These are phyloP conservation scores for Tylopilus sp. DNA, from an alignment of 768 basidiomycete genomes.

Conservation along the genomic window DNA sequence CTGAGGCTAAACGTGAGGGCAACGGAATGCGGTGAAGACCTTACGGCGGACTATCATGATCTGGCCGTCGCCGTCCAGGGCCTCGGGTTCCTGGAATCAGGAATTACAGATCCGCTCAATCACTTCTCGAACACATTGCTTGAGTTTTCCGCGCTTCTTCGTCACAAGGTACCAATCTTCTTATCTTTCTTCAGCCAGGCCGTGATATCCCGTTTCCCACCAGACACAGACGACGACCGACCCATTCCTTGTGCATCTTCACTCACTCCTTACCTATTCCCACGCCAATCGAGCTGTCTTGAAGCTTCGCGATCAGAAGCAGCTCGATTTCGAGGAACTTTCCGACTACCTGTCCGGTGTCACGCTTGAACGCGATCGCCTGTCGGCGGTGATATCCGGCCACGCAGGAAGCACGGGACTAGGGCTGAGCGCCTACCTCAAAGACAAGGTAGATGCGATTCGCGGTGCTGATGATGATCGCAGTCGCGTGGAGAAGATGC, in stretches of 20 bases:
- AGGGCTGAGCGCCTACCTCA: slow-evolving; percentile 84
- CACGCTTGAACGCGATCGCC: slow-evolving; percentile 86
- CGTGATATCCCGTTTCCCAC: slow-evolving; percentile 1
- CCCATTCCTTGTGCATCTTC: slow-evolving; percentile 85
- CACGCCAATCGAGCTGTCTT: slow-evolving; percentile 92
- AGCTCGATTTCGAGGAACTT: slow-evolving; percentile 96
- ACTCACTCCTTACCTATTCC: slow-evolving; percentile 91
- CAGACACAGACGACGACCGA: slow-evolving; percentile 91
- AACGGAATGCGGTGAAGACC: slow-evolving; percentile 85
- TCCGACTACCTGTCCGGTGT: slow-evolving; percentile 94
- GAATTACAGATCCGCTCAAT: slow-evolving; percentile 96
- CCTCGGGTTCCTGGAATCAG: slow-evolving; percentile 95
- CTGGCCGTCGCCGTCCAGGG: slow-evolving; percentile 95
- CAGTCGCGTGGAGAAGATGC: slow-evolving; percentile 89
- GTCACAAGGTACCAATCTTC: slow-evolving; percentile 63
- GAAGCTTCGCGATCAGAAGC: slow-evolving; percentile 96
- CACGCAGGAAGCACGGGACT: slow-evolving; percentile 82
- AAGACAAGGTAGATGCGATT: slow-evolving; percentile 88
- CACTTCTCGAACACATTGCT: slow-evolving; percentile 95
- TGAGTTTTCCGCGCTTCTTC: slow-evolving; percentile 87
- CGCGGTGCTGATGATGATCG: slow-evolving; percentile 93
- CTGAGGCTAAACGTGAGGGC: slow-evolving; percentile 87
- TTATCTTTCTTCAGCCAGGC: background rate
- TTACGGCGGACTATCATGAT: slow-evolving; percentile 96
- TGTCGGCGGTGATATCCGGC: slow-evolving; percentile 87